Evolutionary conservation across 1,284 basidiomycete species (phyloP).

Genomic region (Cerioporus squamosus): DNA sequence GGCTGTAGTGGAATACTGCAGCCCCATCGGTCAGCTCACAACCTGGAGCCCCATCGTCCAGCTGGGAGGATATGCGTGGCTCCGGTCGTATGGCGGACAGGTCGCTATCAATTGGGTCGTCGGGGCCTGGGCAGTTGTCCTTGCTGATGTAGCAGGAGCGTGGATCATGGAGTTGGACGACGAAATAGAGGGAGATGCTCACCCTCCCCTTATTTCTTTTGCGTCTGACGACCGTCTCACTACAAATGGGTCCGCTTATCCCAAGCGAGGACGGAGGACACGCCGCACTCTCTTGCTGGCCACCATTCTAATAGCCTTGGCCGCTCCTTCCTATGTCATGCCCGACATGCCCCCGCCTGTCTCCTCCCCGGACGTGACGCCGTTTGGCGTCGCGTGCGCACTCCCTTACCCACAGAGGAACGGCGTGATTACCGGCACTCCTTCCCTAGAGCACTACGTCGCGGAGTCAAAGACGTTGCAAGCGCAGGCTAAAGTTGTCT

Average conservation of each 20-base stretch:
- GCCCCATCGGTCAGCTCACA: slow-evolving; percentile 69
- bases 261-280: slow-evolving; percentile 7
- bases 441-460: slow-evolving; percentile 64
- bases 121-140: slow-evolving; percentile 71
- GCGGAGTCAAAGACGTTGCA: slow-evolving; percentile 52
- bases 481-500: slow-evolving; percentile 54
- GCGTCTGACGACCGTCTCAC: slow-evolving; percentile 9
- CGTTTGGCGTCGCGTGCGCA: slow-evolving; percentile 66
- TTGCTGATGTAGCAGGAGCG: slow-evolving; percentile 51
- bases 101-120: slow-evolving; percentile 69
- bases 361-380: slow-evolving; percentile 48
- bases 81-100: slow-evolving; percentile 58
- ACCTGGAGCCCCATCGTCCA: slow-evolving; percentile 68
- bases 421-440: slow-evolving; percentile 39
- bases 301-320: slow-evolving; percentile 48
- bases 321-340: slow-evolving; percentile 58
- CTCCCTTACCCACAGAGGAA: slow-evolving; percentile 49
- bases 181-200: slow-evolving; percentile 14
- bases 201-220: slow-evolving; percentile 13
- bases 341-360: slow-evolving; percentile 49
- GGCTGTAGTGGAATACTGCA: slow-evolving; percentile 52
- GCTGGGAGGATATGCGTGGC: slow-evolving; percentile 62
- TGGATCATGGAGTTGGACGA: slow-evolving; percentile 58
- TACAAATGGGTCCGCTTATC: not conserved
- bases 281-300: slow-evolving; percentile 41